A percentile compares a stretch with the other conserved stretches of the same genome.
Evolutionary conservation across 2,329 filamentous ascomycete species (phyloP).

Genomic region (Macrophomina phaseolina): DNA sequence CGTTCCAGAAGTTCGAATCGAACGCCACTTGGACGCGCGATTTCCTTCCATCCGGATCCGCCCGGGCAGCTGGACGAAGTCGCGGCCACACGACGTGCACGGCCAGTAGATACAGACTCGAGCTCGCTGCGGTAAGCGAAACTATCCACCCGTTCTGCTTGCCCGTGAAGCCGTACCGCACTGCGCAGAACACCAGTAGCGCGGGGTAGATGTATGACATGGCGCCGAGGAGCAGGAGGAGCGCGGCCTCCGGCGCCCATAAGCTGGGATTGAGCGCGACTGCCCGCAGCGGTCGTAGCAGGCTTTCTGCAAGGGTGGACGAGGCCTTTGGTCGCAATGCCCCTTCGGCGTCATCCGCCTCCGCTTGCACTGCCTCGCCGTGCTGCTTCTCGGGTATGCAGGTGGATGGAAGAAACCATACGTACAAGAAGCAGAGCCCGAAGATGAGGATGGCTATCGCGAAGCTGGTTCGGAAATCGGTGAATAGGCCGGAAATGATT

Average conservation of each 20-base stretch:
- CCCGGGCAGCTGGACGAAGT: not conserved
- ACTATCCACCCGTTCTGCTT: constrained; percentile 1
- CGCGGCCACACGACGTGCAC: constrained; percentile 2
- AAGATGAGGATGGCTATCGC: not conserved
- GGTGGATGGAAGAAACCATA: not conserved
- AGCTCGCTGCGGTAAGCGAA: constrained; percentile 1
- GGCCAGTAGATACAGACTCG: not conserved
- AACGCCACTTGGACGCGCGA: not conserved
- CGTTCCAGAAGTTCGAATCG: not conserved
- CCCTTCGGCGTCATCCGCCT: too few species aligned
- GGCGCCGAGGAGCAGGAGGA: not conserved
- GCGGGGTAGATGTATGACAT: constrained; percentile 6
- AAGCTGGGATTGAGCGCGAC: not conserved
- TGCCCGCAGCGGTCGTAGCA: not conserved
- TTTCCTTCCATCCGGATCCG: not conserved
- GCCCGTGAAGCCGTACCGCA: constrained; percentile 4
- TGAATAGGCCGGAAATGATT: not conserved
- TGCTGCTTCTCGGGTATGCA: not conserved
- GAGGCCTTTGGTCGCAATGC: too few species aligned
- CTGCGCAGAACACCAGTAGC: not conserved
- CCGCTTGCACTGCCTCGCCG: too few species aligned
- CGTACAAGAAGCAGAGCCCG: not conserved
- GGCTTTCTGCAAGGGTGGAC: too few species aligned
- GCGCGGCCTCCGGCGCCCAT: not conserved
- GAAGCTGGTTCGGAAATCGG: constrained; percentile 7